Evolutionary conservation across 495 filamentous ascomycete species (phyloP).

Genomic region (Penicillium angulare): DNA sequence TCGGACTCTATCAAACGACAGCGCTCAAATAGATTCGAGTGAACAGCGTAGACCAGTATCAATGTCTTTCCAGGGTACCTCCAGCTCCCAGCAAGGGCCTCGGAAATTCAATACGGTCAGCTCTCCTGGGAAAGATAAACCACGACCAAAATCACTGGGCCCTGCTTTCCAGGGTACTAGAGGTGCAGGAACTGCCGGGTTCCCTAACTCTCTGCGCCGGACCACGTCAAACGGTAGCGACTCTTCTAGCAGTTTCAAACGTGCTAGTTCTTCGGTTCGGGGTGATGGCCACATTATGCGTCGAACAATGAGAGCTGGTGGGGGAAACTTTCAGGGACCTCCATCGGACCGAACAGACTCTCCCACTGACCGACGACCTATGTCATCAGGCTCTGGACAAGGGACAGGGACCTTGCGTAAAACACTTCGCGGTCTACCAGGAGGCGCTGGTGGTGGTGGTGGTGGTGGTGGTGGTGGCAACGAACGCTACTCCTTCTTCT

Average conservation of each 20-base stretch:
- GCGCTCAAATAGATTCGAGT: constrained; percentile 10
- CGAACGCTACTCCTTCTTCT: constrained; percentile 45
- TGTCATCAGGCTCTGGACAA: constrained; percentile 32
- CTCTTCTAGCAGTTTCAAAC: constrained; percentile 62
- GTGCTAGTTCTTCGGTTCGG: constrained; percentile 37
- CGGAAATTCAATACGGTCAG: constrained; percentile 7
- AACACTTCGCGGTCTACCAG: constrained; percentile 47
- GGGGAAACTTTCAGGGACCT: constrained; percentile 20
- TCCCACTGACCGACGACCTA: constrained; percentile 27
- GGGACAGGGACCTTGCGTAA: constrained; percentile 43
- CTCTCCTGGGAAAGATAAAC: constrained; percentile 7
- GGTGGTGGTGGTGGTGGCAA: constrained; percentile 19
- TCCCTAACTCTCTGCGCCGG: constrained; percentile 23
- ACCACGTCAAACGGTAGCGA: constrained; percentile 54
- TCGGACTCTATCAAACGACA: constrained; percentile 5
- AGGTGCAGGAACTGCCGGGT: not conserved
- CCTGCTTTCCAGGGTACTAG: constrained; percentile 16
- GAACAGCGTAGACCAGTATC: constrained; percentile 22
- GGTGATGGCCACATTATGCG: constrained; percentile 50
- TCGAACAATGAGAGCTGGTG: constrained; percentile 50
- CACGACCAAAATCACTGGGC: constrained; percentile 29
- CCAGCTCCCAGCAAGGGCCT: constrained; percentile 13
- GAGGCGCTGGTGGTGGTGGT: too few species aligned
- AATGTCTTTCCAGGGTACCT: constrained; percentile 16
- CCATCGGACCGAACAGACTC: constrained; percentile 30